Evolutionary conservation across 805 yeast genomes (phyloP).

Genomic region (Kazachstania kunashirensis): DNA sequence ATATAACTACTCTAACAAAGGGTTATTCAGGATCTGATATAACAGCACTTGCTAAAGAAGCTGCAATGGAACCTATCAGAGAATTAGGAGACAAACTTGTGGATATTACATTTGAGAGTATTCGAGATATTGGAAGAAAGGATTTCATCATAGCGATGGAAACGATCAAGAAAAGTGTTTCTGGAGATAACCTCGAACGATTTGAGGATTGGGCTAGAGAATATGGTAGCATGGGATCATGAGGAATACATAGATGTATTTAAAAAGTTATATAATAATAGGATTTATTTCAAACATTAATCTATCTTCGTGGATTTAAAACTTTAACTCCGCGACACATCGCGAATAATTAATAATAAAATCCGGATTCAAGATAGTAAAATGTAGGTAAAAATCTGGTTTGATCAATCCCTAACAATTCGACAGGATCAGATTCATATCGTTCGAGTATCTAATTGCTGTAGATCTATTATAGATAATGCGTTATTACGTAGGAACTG

Average conservation of each 20-base stretch:
- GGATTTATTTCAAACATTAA: not conserved
- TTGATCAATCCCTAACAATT: too few relatives aligned
- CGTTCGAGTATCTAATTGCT: too few relatives aligned
- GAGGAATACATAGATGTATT: too few relatives aligned
- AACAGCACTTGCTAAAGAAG: constrained; percentile 92
- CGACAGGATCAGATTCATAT: too few relatives aligned
- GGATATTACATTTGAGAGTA: constrained; percentile 58
- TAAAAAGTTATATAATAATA: not conserved
- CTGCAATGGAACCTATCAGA: constrained; percentile 95
- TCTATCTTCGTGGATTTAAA: too few relatives aligned
- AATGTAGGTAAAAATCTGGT: too few relatives aligned
- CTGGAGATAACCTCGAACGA: constrained; percentile 61
- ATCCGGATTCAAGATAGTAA: too few relatives aligned
- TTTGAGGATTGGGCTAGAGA: constrained; percentile 85
- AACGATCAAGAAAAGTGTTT: constrained; percentile 82
- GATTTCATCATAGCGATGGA: constrained; percentile 72
- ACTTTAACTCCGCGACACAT: too few relatives aligned
- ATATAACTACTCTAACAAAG: constrained; percentile 58
- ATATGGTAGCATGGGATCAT: constrained; percentile 74
- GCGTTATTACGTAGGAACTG: too few relatives aligned
- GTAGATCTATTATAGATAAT: too few relatives aligned
- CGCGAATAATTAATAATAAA: too few relatives aligned
- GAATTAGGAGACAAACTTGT: constrained; percentile 79
- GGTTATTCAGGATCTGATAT: constrained; percentile 91
- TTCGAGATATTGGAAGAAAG: constrained; percentile 62